Base-by-base conservation (phyloP, 2,329 filamentous ascomycete species). In the Xylariaceae sp. region DNA sequence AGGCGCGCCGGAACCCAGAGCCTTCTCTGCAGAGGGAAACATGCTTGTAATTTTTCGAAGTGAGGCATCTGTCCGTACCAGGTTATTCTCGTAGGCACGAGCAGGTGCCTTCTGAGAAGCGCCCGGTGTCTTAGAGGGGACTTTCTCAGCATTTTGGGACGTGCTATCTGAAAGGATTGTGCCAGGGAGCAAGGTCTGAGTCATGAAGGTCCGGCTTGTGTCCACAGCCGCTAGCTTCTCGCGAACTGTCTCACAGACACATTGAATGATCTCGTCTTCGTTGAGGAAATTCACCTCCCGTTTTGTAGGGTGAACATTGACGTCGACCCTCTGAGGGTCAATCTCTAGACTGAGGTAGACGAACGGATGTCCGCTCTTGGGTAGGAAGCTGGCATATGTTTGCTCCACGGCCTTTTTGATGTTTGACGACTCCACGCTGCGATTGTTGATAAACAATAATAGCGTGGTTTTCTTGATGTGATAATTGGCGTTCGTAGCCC, bases 271-370 rank as follows among this genome's bases (percentile, higher is more conserved):
- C 64, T 99, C 94, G 60, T 99, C 94, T 69, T 99, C 94, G 58
- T 97, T 96, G 27, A 99, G 78, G 64, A 99, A 97, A 66, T 97
- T 94, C 26, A 99, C 94, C 68, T 99, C 92, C 49, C 90, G 81
- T 71, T 99, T 99, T 0, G 94, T 99, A 0, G 94, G 94, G 70
- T 99, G 94, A 0, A 99, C 88, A 64, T 99, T 99, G 67, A 99
- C 95, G 70, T 99, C 94, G 3, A 99, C 90, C 51, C 92, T 80
- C 30, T 87, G 84, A 1, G 94, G 92, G 63, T 97, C 91, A 54
- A 99, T 95, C 56, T 96, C 88, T 2, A 99, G 79, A 67, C 87
- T 94, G 30, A 99, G 78, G 67, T 99, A 99, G 54, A 92, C 78
- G 68, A 97, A 99, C 0, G 94, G 94, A 67, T 96, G 94, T 1